Base-by-base conservation (phyloP, 2,329 filamentous ascomycete species). In the Aspergillus intermedius region DNA sequence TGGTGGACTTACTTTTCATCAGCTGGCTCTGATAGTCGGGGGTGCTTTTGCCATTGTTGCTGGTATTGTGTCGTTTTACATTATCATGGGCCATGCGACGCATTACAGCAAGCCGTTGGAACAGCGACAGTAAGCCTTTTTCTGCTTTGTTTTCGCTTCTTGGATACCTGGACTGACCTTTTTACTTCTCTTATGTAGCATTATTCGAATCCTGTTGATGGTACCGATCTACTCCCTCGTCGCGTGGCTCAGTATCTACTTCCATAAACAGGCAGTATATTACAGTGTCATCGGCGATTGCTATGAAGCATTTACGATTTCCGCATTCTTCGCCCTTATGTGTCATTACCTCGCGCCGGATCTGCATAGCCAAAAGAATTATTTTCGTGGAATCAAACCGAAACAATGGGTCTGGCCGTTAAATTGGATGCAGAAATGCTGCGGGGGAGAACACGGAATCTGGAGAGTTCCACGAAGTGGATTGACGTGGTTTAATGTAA, bases 151-250 rank as follows among this genome's bases (percentile, higher is more conserved):
- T 3, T 30, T 15, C 34, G 34, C 12, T 25, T 15, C 23, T 34
- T 0, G 9, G n/a, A 37, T 9, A 15, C 17, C 15, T 21, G 7
- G 23, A 39, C 54, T 58, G 34, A 54, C 19, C 17, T 23, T 13
- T 15, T 23, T 37, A 7, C 19, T 22, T 28, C 30, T 42, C 21
- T 19, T 40, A 43, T 12, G 43, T 57, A 88, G 83, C 64, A 90
- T 93, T 60, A 91, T 94, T 59, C 87, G 89, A 44, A 91, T 95
- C 56, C 78, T 95, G 22, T 84, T 91, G 66, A 91, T 94, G 87
- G 81, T 94, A 44, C 89, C 89, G 35, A 76, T 94, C 52, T 94
- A 94, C 67, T 77, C 85, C 45, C 74, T 83, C 35, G 83, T 89
- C 17, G 83, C 86, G 30, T 87, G 87, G 63, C 77, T 91, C 34